A percentile compares a stretch with the other conserved stretches of the same genome.
Evolutionary conservation across 2,329 filamentous ascomycete species (phyloP).

Genomic region (Xenosphaeropsis pyriputrescens): DNA sequence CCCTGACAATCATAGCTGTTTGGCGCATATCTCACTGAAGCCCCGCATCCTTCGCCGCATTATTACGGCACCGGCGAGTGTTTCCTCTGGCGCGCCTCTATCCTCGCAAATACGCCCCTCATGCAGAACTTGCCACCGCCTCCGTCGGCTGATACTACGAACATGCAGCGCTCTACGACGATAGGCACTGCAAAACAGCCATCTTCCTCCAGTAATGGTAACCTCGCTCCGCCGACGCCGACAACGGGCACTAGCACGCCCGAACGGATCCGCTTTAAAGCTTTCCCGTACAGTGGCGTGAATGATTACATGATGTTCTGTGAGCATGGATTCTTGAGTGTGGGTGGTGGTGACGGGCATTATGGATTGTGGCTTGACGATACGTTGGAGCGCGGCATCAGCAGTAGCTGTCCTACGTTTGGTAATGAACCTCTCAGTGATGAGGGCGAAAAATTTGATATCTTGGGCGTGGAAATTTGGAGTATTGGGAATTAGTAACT

Average conservation of each 20-base stretch:
- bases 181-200: slow-evolving; percentile 19
- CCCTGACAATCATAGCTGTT: slow-evolving; percentile 42
- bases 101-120: slow-evolving; percentile 36
- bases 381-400: slow-evolving; percentile 69
- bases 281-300: slow-evolving; percentile 87
- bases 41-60: slow-evolving; percentile 63
- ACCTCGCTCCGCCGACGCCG: slow-evolving; percentile 15
- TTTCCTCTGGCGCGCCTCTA: slow-evolving; percentile 71
- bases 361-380: slow-evolving; percentile 93
- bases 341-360: slow-evolving; percentile 78
- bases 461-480: slow-evolving; percentile 88
- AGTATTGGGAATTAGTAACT: slow-evolving; percentile 47
- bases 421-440: slow-evolving; percentile 90
- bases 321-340: slow-evolving; percentile 68
- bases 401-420: slow-evolving; percentile 76
- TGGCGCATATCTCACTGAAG: slow-evolving; percentile 85
- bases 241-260: slow-evolving; percentile 33
- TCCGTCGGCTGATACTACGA: slow-evolving; percentile 42
- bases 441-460: slow-evolving; percentile 80
- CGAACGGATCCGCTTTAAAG: slow-evolving; percentile 84
- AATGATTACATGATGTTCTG: slow-evolving; percentile 97
- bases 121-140: slow-evolving; percentile 54
- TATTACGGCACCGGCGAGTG: slow-evolving; percentile 97
- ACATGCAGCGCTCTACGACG: slow-evolving; percentile 46
- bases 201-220: slow-evolving; percentile 15